phyloP scores from a whole-genome alignment of 2,329 filamentous ascomycete species.

The Magnaporthiopsis incrustans region DNA sequence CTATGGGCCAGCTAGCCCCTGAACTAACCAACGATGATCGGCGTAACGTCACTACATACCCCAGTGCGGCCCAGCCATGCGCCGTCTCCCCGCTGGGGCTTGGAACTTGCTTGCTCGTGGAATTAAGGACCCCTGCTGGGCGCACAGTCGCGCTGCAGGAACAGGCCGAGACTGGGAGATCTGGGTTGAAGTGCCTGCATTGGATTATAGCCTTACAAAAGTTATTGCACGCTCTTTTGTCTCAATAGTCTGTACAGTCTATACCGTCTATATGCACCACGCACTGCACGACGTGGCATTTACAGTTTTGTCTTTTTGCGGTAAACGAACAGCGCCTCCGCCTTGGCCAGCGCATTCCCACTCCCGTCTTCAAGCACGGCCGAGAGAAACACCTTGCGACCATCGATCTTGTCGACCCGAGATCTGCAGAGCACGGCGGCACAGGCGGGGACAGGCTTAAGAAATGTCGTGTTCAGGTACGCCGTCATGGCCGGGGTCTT shows the following conservation, averaged over 20 bases:
- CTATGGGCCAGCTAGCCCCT: no score
- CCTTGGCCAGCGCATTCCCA: conserved; percentile 39
- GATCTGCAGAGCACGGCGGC: conserved; percentile 38
- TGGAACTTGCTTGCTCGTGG: no score
- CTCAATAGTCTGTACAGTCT: neutral
- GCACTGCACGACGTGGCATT: neutral
- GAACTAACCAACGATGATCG: no score
- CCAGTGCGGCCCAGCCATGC: no score
- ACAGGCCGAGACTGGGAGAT: no score
- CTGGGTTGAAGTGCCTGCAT: neutral
- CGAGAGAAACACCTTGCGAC: conserved; percentile 44
- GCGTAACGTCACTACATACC: no score
- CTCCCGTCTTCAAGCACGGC: conserved; percentile 40
- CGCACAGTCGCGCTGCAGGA: no score
- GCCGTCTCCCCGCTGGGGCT: no score
- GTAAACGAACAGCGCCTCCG: conserved; percentile 40
- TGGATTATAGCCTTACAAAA: neutral
- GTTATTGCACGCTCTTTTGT: no score
- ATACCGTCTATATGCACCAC: no score
- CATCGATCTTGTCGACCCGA: conserved; percentile 35
- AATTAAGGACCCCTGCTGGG: no score
- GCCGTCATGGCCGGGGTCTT: conserved; percentile 30
- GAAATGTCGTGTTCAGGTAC: conserved; percentile 47
- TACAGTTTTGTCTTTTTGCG: neutral
- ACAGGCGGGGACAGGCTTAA: conserved; percentile 42